These are phyloP conservation scores for Hyparrhenia diplandra DNA, from an alignment of 176 grass and related monocot genomes.

Conservation along the genomic window DNA sequence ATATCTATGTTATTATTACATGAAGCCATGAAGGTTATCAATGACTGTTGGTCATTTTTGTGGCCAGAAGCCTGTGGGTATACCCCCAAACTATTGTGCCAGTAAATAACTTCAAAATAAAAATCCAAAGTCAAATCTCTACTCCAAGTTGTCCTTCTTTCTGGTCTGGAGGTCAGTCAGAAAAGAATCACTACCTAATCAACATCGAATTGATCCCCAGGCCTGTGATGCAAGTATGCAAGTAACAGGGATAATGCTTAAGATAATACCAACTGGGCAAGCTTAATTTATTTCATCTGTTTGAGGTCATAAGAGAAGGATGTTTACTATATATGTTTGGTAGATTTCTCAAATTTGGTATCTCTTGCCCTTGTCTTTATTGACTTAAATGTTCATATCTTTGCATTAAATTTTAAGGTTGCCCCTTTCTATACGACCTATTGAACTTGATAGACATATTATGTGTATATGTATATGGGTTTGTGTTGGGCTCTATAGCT, in stretches of 20 bases:
- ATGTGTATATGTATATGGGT: no score
- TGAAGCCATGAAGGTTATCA: not conserved
- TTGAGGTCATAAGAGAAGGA: not conserved
- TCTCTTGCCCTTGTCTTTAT: not conserved
- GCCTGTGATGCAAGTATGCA: not conserved
- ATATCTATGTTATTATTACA: not conserved
- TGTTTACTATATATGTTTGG: constrained; percentile 10
- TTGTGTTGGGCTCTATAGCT: no score
- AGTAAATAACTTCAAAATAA: not conserved
- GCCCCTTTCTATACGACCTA: not conserved
- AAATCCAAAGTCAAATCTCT: not conserved
- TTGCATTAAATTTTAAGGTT: constrained; percentile 15
- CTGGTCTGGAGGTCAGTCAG: not conserved
- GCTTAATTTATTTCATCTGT: not conserved
- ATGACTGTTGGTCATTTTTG: not conserved
- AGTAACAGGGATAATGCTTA: not conserved
- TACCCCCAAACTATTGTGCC: not conserved
- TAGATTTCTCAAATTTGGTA: constrained; percentile 7
- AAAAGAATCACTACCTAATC: not conserved
- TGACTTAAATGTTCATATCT: not conserved
- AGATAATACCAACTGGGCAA: not conserved
- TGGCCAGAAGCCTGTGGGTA: not conserved
- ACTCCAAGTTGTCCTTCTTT: not conserved
- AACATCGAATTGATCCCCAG: not conserved
- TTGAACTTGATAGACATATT: not conserved